Evolutionary conservation across 2,329 filamentous ascomycete genomes (phyloP).

Genomic region (Polychaeton citri): DNA sequence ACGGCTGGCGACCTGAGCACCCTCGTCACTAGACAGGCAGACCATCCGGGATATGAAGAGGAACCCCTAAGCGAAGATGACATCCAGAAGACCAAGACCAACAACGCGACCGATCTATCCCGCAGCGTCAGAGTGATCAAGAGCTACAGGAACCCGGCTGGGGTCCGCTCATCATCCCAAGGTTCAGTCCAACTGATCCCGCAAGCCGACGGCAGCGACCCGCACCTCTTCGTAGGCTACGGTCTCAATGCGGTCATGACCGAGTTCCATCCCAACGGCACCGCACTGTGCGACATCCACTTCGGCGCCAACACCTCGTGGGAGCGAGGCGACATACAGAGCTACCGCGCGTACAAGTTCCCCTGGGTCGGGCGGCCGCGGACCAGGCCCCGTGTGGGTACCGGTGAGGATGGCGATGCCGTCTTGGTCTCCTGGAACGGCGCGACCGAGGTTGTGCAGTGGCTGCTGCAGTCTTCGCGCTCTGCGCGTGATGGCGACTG

Average conservation of each 20-base stretch:
- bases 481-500: conserved; percentile 9
- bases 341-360: conserved; percentile 15
- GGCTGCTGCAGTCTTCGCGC: conserved; percentile 9
- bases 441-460: conserved; percentile 13
- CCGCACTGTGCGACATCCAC: conserved; percentile 13
- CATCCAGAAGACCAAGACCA: conserved; percentile 5
- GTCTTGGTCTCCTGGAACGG: conserved; percentile 16
- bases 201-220: conserved; percentile 2
- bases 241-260: conserved; percentile 16
- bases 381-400: conserved; percentile 7
- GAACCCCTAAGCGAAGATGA: conserved; percentile 1
- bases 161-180: conserved; percentile 12
- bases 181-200: conserved; percentile 12
- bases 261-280: conserved; percentile 12
- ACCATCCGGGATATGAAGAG: background rate
- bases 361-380: conserved; percentile 13
- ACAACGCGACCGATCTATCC: conserved; percentile 13
- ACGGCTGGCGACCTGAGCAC: background rate
- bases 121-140: conserved; percentile 18
- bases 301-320: conserved; percentile 13
- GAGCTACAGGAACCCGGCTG: conserved; percentile 14
- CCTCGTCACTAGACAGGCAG: conserved; percentile 1
- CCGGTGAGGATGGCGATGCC: conserved; percentile 2
- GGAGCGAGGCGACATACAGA: conserved; percentile 16
- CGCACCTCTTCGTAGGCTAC: conserved; percentile 13